Conservation (phyloP, 2,329 filamentous ascomycete genomes). For the Aspergillus awamori region DNA sequence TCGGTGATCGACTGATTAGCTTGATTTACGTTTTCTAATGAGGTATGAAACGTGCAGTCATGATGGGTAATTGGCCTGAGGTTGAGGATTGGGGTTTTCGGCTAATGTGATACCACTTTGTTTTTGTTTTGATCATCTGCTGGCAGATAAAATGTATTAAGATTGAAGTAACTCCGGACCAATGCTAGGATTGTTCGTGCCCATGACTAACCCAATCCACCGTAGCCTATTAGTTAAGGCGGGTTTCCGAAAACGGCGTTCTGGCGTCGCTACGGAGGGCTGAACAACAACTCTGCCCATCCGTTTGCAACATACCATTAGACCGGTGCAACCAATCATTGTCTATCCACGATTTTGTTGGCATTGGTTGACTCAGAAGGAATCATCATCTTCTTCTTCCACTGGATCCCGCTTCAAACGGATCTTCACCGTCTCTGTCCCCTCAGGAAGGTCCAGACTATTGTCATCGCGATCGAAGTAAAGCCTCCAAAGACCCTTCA, state of each 20-base stretch:
- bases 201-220: no score
- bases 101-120: neutral
- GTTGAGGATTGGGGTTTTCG: neutral
- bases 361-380: neutral
- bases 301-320: neutral
- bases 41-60: neutral
- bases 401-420: neutral
- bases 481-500: neutral
- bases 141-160: neutral
- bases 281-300: neutral
- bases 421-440: slow-evolving; percentile 3
- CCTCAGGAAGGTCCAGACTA: neutral
- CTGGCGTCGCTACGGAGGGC: neutral
- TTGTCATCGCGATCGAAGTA: slow-evolving; percentile 10
- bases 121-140: neutral
- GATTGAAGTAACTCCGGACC: no score
- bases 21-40: neutral
- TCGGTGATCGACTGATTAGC: slow-evolving; percentile 13
- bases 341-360: neutral
- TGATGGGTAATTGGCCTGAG: neutral
- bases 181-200: no score
- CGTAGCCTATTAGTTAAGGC: neutral
- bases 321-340: neutral
- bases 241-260: neutral
- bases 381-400: neutral